These are phyloP conservation scores for Elaeagnus macrophylla DNA, from an alignment of 306 rosid genomes.

Conservation along the genomic window DNA sequence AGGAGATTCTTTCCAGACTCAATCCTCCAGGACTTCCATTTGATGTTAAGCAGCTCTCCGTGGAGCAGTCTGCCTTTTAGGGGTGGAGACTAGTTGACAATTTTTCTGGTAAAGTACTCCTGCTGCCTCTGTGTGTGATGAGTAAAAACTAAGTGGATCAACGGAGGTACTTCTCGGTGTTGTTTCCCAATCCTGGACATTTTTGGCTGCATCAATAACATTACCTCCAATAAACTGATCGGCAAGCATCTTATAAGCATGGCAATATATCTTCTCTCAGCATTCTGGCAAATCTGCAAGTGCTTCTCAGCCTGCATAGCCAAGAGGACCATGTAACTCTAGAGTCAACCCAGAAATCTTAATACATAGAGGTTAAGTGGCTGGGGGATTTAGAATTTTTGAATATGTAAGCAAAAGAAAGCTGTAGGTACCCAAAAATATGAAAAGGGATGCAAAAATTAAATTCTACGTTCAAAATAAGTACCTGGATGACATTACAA, in stretches of 20 bases:
- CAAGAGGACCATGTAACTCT: slow-evolving; percentile 18
- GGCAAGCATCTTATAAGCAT: slow-evolving; percentile 97
- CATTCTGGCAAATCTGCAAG: slow-evolving; percentile 89
- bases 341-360: slow-evolving; percentile 7
- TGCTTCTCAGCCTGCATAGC: slow-evolving; percentile 84
- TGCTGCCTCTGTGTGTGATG: slow-evolving; percentile 38
- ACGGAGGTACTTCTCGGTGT: slow-evolving; percentile 42
- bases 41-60: slow-evolving; percentile 89
- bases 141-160: slow-evolving; percentile 65
- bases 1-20: slow-evolving; percentile 59
- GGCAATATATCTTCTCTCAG: slow-evolving; percentile 79
- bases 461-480: no score
- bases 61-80: slow-evolving; percentile 84
- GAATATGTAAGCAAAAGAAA: neutral
- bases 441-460: neutral
- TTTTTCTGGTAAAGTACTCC: slow-evolving; percentile 49
- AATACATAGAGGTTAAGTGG: slow-evolving; percentile 3
- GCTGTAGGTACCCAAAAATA: neutral
- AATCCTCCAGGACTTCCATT: slow-evolving; percentile 76
- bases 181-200: slow-evolving; percentile 44
- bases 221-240: slow-evolving; percentile 80
- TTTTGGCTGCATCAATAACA: slow-evolving; percentile 50
- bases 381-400: neutral
- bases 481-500: neutral
- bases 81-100: slow-evolving; percentile 34